phyloP scores from a whole-genome alignment of 2,329 filamentous ascomycete genomes.

The Fusarium lyarnte region DNA sequence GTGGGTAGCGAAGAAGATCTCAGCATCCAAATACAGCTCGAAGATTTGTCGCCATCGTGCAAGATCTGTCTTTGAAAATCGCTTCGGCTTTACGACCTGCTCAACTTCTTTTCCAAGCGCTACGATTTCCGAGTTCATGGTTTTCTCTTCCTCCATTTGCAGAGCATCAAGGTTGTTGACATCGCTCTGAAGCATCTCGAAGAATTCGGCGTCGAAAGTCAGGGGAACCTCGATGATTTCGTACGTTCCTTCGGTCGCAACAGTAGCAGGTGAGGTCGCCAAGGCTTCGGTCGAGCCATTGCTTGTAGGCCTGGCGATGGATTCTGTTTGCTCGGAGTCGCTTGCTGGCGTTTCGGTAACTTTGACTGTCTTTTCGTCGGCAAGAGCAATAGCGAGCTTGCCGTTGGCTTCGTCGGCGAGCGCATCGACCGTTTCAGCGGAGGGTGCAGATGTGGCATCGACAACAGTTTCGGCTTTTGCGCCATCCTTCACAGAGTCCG shows the following conservation, averaged over 20 bases:
- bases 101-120: slow-evolving; percentile 72
- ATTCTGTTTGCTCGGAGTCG: neutral
- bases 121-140: slow-evolving; percentile 70
- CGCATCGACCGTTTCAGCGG: slow-evolving; percentile 4
- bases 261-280: neutral
- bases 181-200: slow-evolving; percentile 77
- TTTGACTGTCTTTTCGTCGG: neutral
- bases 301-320: neutral
- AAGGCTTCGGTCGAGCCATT: neutral
- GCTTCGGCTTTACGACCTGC: slow-evolving; percentile 70
- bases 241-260: slow-evolving; percentile 26
- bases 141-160: slow-evolving; percentile 71
- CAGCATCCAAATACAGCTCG: slow-evolving; percentile 80
- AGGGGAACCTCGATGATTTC: slow-evolving; percentile 76
- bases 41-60: slow-evolving; percentile 84
- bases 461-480: neutral
- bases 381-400: slow-evolving; percentile 16
- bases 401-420: slow-evolving; percentile 14
- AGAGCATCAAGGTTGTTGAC: slow-evolving; percentile 74
- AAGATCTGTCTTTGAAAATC: slow-evolving; percentile 72
- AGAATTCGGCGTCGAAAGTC: slow-evolving; percentile 82
- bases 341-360: neutral
- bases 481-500: neutral
- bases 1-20: slow-evolving; percentile 83
- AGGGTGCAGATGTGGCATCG: neutral